Percentiles rank a stretch among this genome's conserved stretches.
phyloP scores from a whole-genome alignment of 73 alveolate genomes.

The Paramecium primaurelia region DNA sequence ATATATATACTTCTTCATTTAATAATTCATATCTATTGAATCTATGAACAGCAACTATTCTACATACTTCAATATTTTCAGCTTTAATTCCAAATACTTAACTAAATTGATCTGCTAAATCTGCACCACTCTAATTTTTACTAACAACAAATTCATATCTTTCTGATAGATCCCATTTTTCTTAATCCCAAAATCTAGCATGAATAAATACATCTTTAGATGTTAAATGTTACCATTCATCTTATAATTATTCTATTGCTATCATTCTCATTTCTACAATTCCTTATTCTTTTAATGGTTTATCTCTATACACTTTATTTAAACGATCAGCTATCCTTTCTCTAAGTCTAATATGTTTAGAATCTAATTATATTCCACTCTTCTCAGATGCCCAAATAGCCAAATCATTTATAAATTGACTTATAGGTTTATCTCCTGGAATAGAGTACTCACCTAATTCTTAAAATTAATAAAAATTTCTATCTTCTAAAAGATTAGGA shows the following conservation, averaged over 20 bases:
- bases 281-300: constrained; percentile 37
- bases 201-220: constrained; percentile 51
- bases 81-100: neutral
- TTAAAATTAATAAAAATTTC: constrained; percentile 30
- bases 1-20: neutral
- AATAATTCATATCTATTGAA: neutral
- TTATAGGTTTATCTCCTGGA: constrained; percentile 44
- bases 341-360: constrained; percentile 19
- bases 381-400: constrained; percentile 31
- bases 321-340: constrained; percentile 52
- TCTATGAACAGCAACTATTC: constrained; percentile 31
- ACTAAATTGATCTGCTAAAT: neutral
- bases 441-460: constrained; percentile 53
- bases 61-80: constrained; percentile 1
- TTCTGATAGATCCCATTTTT: constrained; percentile 42
- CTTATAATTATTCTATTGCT: constrained; percentile 44
- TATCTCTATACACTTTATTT: constrained; percentile 53
- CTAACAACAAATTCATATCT: constrained; percentile 45
- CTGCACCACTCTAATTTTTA: constrained; percentile 29
- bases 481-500: constrained; percentile 18
- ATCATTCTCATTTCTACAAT: constrained; percentile 59
- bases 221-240: constrained; percentile 4
- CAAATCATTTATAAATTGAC: neutral
- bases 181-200: constrained; percentile 56
- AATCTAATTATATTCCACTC: constrained; percentile 10